These are phyloP conservation scores for Bipolaris oryzae DNA, from an alignment of 2,329 filamentous ascomycete species.

Conservation along the genomic window DNA sequence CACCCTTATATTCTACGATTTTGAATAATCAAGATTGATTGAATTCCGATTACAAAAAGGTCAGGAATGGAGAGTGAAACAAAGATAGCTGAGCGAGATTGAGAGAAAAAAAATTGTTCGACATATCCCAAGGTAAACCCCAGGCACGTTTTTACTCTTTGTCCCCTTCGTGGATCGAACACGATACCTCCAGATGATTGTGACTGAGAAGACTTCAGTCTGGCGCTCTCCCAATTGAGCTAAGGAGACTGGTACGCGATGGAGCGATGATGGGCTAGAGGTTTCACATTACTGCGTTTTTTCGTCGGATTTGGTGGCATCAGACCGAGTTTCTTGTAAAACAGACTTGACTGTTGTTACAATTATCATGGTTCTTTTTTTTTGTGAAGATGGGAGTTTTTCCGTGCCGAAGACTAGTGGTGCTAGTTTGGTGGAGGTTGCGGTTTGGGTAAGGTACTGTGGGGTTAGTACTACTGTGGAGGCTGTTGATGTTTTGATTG, in stretches of 20 bases:
- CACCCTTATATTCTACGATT: too few relatives aligned
- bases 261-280: neutral
- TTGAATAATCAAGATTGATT: too few relatives aligned
- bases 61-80: neutral
- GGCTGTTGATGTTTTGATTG: too few relatives aligned
- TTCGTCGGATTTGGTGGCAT: neutral
- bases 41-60: neutral
- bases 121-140: neutral
- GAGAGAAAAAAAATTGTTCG: neutral
- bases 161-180: constrained; percentile 2
- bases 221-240: constrained; percentile 14
- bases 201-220: constrained; percentile 9
- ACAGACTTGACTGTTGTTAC: too few relatives aligned
- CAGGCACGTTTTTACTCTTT: neutral
- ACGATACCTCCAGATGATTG: constrained; percentile 3
- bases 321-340: too few relatives aligned
- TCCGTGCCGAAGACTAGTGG: too few relatives aligned
- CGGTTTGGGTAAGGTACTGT: too few relatives aligned
- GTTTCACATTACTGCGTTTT: neutral
- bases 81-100: neutral
- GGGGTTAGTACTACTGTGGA: too few relatives aligned
- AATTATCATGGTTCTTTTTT: too few relatives aligned
- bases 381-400: too few relatives aligned
- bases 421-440: too few relatives aligned
- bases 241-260: constrained; percentile 6